These are phyloP conservation scores for Stephanodiscus triporus DNA, from an alignment of 108 stramenopile species.

Conservation along the genomic window DNA sequence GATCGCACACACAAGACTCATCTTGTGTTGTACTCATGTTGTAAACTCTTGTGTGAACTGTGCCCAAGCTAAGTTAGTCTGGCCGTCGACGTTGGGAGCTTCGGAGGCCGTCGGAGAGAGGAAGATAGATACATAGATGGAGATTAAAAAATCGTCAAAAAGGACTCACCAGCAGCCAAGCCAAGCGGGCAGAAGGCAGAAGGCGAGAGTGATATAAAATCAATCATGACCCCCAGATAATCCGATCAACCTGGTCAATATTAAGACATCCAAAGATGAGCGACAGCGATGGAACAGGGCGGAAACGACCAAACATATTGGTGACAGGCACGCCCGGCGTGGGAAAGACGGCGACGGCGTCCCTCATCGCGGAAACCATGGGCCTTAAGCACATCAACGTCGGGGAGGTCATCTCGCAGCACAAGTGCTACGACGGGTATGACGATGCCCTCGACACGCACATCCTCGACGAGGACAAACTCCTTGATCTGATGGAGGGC, in stretches of 20 bases:
- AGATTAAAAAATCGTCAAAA: no score
- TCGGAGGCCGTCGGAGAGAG: no score
- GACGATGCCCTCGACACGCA: conserved; percentile 88
- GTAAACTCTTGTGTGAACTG: no score
- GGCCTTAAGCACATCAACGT: conserved; percentile 78
- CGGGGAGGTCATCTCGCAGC: conserved; percentile 74
- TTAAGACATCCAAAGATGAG: conserved; percentile 13
- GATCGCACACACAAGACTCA: no score
- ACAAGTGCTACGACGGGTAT: conserved; percentile 84
- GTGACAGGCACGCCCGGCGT: conserved; percentile 94
- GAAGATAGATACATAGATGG: no score
- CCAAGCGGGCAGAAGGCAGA: no score
- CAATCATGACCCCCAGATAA: background rate
- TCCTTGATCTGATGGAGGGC: conserved; percentile 83
- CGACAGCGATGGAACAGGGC: conserved; percentile 10
- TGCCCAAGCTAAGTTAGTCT: no score
- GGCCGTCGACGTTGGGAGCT: no score
- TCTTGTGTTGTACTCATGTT: no score
- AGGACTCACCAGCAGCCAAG: no score
- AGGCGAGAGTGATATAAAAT: no score
- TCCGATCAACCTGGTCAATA: background rate
- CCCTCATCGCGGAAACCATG: conserved; percentile 63
- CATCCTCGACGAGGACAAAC: conserved; percentile 92
- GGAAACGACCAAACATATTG: conserved; percentile 83
- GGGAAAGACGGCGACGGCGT: conserved; percentile 86